Evolutionary conservation across 495 filamentous ascomycete genomes (phyloP), one percentile per base, ranked within the genome.

Genomic region (Penicillium parvum): DNA sequence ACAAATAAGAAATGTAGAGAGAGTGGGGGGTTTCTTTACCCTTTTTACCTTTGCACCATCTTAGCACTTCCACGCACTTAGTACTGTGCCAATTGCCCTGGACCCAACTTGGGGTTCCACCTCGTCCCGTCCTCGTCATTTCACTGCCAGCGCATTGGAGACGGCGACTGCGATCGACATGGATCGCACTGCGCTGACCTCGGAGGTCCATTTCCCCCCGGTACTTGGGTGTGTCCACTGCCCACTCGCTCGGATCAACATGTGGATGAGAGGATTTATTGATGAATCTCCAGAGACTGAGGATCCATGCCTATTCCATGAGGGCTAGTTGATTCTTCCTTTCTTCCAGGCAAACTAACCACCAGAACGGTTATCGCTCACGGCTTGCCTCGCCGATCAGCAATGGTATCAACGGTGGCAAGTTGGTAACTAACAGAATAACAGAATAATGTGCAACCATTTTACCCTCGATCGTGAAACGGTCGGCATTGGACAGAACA

Each of bases 401-500:
- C 27, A 49, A 38, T 32, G 25, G 47, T 47, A 55, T 55, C 45
- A 58, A 52, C 52, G 48, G 55, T 55, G 55, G 52, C 55, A 16
- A 53, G 29, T n/a, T n/a, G n/a, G n/a, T n/a, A n/a, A n/a, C n/a
- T n/a, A n/a, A n/a, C n/a, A n/a, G n/a, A n/a, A n/a, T n/a, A n/a
- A n/a, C n/a, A n/a, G n/a, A n/a, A n/a, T 19, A 51, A 45, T 37
- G 49, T 56, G 38, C 49, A 37, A 52, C 45, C 37, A 37, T n/a
- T n/a, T n/a, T n/a, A 32, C 37, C 17, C 26, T 27, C 41, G 22
- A 60, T 60, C 50, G 42, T 55, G 46, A 52, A 61, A 61, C 57
- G 36, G 54, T 50, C 57, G 53, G 48, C 38, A 58, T 54, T 55
- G 42, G 55, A 32, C 36, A 37, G n/a, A n/a, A n/a, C n/a, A n/a